phyloP scores from a whole-genome alignment of 2,329 filamentous ascomycete species.

The Colletotrichum liaoningense region DNA sequence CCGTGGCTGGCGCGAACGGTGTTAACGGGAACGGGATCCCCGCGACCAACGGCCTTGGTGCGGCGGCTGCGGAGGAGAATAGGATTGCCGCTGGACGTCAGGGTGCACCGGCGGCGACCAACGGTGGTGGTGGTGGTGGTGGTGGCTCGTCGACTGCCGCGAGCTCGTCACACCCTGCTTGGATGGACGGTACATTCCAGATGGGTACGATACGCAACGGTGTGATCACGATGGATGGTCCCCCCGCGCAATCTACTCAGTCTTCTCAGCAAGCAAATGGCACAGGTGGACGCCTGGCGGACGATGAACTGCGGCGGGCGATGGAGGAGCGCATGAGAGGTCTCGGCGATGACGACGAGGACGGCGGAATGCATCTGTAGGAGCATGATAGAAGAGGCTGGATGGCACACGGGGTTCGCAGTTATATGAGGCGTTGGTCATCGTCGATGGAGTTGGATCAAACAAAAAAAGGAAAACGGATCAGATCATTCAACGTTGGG shows the following conservation, averaged over 20 bases:
- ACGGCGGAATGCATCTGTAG: slow-evolving; percentile 73
- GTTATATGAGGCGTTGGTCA: slow-evolving; percentile 3
- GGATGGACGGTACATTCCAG: slow-evolving; percentile 74
- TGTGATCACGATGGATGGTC: slow-evolving; percentile 57
- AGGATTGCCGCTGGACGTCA: slow-evolving; percentile 16
- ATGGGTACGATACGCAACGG: slow-evolving; percentile 67
- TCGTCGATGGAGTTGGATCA: not conserved
- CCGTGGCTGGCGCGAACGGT: slow-evolving; percentile 5
- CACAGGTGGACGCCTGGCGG: slow-evolving; percentile 62
- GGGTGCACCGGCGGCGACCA: slow-evolving; percentile 22
- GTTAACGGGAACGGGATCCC: not conserved
- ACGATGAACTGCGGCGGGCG: slow-evolving; percentile 68
- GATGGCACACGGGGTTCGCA: not conserved
- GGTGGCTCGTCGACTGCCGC: not conserved
- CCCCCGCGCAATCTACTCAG: not conserved
- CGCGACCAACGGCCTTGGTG: slow-evolving; percentile 36
- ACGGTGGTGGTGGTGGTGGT: not conserved
- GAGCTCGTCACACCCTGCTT: slow-evolving; percentile 55
- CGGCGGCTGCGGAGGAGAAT: slow-evolving; percentile 28
- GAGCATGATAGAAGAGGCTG: not conserved
- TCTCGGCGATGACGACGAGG: slow-evolving; percentile 55
- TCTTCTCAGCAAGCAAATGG: slow-evolving; percentile 15
- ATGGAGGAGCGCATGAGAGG: slow-evolving; percentile 66
- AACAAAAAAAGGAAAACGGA: not conserved
- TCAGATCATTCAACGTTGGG: not conserved